Conservation (phyloP, 345 rosid genomes). For the sweet orange (Citrus sinensis) region DNA sequence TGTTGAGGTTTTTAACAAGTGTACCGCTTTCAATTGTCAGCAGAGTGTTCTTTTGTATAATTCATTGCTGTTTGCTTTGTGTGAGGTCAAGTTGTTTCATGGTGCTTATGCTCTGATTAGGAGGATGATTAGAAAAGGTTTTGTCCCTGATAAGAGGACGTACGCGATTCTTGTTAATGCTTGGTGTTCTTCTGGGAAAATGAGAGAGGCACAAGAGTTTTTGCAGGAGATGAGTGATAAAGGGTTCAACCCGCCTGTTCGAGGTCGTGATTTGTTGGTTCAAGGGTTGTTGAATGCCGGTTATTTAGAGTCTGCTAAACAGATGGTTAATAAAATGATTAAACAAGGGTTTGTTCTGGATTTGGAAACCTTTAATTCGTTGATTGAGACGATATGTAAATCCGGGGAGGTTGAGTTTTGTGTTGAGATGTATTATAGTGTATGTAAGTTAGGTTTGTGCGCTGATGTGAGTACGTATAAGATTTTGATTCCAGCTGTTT, state of each 20-base stretch:
- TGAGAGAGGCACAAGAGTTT: conserved; percentile 79
- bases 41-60: conserved; percentile 54
- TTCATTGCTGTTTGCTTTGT: conserved; percentile 70
- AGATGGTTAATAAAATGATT: conserved; percentile 69
- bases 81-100: conserved; percentile 78
- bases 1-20: conserved; percentile 75
- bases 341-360: conserved; percentile 71
- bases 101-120: conserved; percentile 81
- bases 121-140: conserved; percentile 76
- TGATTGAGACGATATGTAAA: conserved; percentile 57
- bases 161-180: conserved; percentile 65
- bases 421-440: conserved; percentile 59
- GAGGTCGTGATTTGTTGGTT: conserved; percentile 83
- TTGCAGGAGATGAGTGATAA: conserved; percentile 80
- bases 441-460: conserved; percentile 63
- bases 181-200: conserved; percentile 83
- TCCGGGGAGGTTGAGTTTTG: conserved; percentile 76
- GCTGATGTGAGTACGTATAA: conserved; percentile 68
- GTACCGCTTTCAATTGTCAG: conserved; percentile 45
- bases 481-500: conserved; percentile 80
- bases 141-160: conserved; percentile 60
- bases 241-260: conserved; percentile 81
- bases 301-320: conserved; percentile 75
- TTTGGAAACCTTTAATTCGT: conserved; percentile 55
- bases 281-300: conserved; percentile 84